Conservation (phyloP, 179 eudicot species). For the Silene noctiflora region DNA sequence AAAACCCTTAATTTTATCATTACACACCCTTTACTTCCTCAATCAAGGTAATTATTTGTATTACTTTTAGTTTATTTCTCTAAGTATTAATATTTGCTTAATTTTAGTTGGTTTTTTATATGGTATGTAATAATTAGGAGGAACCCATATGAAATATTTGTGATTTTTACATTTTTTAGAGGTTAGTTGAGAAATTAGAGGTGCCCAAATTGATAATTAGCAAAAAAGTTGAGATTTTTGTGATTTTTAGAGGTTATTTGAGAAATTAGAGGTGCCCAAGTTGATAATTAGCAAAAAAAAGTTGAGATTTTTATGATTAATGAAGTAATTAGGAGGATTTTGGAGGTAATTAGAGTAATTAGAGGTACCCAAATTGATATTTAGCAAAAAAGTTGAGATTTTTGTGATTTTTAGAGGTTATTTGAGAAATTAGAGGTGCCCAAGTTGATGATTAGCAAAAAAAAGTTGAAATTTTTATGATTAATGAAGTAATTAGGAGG, state of each 20-base stretch:
- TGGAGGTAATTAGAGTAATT: slow-evolving; percentile 11
- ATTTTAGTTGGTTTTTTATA: too few relatives aligned
- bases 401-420: neutral
- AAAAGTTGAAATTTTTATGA: neutral
- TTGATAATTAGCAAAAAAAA: neutral
- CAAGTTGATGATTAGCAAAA: slow-evolving; percentile 20
- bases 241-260: slow-evolving; percentile 12
- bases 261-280: slow-evolving; percentile 24
- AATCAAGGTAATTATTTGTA: too few relatives aligned
- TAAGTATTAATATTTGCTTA: too few relatives aligned
- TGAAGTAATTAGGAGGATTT: neutral
- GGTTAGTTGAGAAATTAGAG: slow-evolving; percentile 16
- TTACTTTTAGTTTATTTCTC: too few relatives aligned
- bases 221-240: neutral
- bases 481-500: too few relatives aligned
- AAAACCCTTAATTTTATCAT: neutral
- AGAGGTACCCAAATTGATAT: slow-evolving; percentile 22
- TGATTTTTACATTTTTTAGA: neutral
- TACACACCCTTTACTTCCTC: too few relatives aligned
- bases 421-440: neutral
- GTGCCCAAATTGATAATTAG: slow-evolving; percentile 19
- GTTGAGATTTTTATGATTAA: too few relatives aligned
- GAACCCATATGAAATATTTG: slow-evolving; percentile 8
- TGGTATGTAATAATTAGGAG: neutral
- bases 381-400: neutral